phyloP scores from a whole-genome alignment of 1,139 yeast species.

The Magnusiomyces sp. region DNA sequence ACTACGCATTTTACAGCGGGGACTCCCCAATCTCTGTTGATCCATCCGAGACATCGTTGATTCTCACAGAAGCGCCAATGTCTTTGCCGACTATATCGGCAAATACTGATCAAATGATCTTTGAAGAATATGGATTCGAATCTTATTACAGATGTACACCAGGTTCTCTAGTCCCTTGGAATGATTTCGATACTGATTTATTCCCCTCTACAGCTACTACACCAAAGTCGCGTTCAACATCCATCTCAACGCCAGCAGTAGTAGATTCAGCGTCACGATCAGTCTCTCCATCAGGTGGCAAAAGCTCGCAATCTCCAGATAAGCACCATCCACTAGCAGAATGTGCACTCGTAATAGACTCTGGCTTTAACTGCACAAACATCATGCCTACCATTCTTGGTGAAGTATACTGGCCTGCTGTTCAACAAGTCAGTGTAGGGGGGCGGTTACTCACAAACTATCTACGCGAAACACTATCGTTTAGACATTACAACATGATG shows the following conservation, averaged over 20 bases:
- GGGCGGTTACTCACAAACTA: slow-evolving; percentile 80
- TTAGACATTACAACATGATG: slow-evolving; percentile 86
- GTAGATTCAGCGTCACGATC: not conserved
- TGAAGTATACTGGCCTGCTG: slow-evolving; percentile 68
- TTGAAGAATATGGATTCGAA: slow-evolving; percentile 85
- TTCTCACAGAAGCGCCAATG: slow-evolving; percentile 71
- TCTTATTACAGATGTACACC: slow-evolving; percentile 57
- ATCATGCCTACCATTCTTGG: slow-evolving; percentile 79
- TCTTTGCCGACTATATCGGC: slow-evolving; percentile 76
- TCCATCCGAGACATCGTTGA: slow-evolving; percentile 42
- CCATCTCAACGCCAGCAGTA: not conserved
- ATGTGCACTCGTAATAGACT: slow-evolving; percentile 73
- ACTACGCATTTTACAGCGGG: slow-evolving; percentile 49
- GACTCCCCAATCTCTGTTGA: slow-evolving; percentile 33
- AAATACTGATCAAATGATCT: slow-evolving; percentile 83
- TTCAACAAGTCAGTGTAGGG: slow-evolving; percentile 68
- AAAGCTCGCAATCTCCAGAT: not conserved
- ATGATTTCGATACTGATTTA: slow-evolving; percentile 17
- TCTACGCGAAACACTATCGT: slow-evolving; percentile 74
- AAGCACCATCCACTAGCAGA: slow-evolving; percentile 37
- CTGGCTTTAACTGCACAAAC: slow-evolving; percentile 86
- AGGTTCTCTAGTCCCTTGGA: slow-evolving; percentile 69
- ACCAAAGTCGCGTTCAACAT: too few species aligned
- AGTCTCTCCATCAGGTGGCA: not conserved
- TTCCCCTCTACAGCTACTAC: slow-evolving; percentile 1